Conservation (phyloP, 148 eudicot genomes). For the Rhododendron simsii region DNA sequence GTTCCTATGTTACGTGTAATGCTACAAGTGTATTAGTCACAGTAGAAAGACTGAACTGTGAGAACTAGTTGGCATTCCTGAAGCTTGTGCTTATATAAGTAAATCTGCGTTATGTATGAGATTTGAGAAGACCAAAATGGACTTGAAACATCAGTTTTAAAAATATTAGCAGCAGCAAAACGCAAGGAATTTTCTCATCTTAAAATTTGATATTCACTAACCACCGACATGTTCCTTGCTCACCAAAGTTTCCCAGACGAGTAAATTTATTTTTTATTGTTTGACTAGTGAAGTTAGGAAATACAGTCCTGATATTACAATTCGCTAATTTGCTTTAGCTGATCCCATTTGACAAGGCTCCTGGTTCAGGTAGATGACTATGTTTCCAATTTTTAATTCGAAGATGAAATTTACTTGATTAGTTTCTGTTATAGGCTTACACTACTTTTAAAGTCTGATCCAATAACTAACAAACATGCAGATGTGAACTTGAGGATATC, state of each 20-base stretch:
- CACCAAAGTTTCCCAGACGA: background rate
- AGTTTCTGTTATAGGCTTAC: background rate
- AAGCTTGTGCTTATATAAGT: background rate
- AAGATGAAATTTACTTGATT: background rate
- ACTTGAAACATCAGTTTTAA: background rate
- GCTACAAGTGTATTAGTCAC: background rate
- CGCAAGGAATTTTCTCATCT: background rate
- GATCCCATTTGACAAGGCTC: too few relatives aligned
- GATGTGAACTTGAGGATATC: constrained; percentile 70
- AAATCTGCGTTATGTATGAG: too few relatives aligned
- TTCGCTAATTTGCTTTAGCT: too few relatives aligned
- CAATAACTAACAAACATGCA: constrained; percentile 10
- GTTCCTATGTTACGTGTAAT: too few relatives aligned
- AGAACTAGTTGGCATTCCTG: background rate
- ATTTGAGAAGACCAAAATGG: background rate
- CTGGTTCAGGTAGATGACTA: background rate
- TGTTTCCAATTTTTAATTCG: too few relatives aligned
- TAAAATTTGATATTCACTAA: background rate
- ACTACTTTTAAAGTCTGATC: background rate
- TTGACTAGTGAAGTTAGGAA: background rate
- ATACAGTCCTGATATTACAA: background rate
- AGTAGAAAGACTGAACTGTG: background rate
- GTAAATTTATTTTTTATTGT: background rate
- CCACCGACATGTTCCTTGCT: background rate
- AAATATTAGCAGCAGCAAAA: too few relatives aligned